A percentile compares a stretch with the other conserved stretches of the same genome.
These are phyloP conservation scores for Podospora comata DNA, from an alignment of 495 filamentous ascomycete genomes.

Conservation along the genomic window DNA sequence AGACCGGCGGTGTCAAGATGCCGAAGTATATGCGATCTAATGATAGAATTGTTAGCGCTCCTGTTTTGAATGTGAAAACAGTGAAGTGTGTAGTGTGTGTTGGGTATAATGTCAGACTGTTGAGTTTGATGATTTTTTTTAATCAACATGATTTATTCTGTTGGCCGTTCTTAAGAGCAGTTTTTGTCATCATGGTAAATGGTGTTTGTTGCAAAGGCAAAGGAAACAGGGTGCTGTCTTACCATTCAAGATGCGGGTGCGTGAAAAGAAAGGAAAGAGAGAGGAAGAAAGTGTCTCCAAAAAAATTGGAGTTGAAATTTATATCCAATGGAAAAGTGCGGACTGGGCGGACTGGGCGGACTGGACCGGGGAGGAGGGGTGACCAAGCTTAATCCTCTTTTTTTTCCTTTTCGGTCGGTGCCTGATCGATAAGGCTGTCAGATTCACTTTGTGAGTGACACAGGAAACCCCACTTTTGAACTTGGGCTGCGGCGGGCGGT, in stretches of 20 bases:
- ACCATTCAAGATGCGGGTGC: conserved; percentile 1
- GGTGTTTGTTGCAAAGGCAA: background rate
- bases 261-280: conserved; percentile 3
- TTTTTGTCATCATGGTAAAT: conserved; percentile 45
- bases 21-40: background rate
- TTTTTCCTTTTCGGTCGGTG: background rate
- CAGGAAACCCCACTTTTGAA: background rate
- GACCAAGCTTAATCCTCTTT: background rate
- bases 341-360: background rate
- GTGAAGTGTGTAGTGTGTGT: background rate
- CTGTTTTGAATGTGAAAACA: conserved; percentile 5
- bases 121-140: conserved; percentile 55
- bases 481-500: background rate
- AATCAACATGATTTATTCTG: conserved; percentile 56
- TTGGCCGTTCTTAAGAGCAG: conserved; percentile 59
- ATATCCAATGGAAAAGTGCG: background rate
- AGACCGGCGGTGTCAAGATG: background rate
- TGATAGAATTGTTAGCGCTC: conserved; percentile 28
- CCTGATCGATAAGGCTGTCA: conserved; percentile 5
- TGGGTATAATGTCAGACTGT: conserved; percentile 50
- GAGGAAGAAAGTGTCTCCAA: background rate
- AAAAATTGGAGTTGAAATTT: background rate
- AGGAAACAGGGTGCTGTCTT: background rate
- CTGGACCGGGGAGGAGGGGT: too few relatives aligned
- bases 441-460: background rate